Conservation (phyloP, 768 basidiomycete species). For the Boletus huronensis region DNA sequence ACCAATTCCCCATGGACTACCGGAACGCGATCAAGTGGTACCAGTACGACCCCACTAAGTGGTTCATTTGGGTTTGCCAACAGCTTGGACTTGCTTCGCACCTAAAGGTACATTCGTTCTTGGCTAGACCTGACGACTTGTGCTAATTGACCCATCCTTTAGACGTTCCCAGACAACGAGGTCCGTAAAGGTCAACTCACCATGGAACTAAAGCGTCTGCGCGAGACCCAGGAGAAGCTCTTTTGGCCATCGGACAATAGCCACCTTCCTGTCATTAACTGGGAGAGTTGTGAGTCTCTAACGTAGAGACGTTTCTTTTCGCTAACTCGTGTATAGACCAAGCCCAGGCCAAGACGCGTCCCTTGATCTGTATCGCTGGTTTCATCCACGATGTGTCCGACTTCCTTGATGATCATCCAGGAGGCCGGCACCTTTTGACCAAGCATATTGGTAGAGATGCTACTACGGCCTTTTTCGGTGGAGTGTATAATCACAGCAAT, state of each 20-base stretch:
- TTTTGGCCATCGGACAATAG: constrained; percentile 75
- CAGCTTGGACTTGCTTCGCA: constrained; percentile 52
- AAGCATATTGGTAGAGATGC: constrained; percentile 89
- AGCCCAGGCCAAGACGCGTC: constrained; percentile 73
- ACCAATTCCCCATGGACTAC: constrained; percentile 96
- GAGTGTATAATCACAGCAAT: constrained; percentile 86
- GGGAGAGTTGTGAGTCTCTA: constrained; percentile 72
- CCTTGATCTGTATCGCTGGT: constrained; percentile 82
- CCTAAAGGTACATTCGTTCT: constrained; percentile 40
- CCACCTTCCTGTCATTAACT: constrained; percentile 76
- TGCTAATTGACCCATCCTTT: neutral
- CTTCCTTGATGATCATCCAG: constrained; percentile 90
- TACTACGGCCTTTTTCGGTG: constrained; percentile 92
- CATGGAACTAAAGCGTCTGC: constrained; percentile 88
- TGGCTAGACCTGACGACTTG: neutral
- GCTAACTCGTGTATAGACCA: constrained; percentile 50
- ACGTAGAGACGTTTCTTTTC: neutral
- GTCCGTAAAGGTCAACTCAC: constrained; percentile 87
- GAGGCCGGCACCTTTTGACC: constrained; percentile 79
- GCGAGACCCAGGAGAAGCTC: constrained; percentile 71
- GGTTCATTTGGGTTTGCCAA: constrained; percentile 63
- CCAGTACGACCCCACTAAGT: constrained; percentile 93
- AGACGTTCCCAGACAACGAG: constrained; percentile 65
- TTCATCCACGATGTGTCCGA: constrained; percentile 88
- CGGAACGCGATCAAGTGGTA: constrained; percentile 91